Evolutionary conservation across 495 filamentous ascomycete genomes (phyloP).

Genomic region (Cercophora sp.): DNA sequence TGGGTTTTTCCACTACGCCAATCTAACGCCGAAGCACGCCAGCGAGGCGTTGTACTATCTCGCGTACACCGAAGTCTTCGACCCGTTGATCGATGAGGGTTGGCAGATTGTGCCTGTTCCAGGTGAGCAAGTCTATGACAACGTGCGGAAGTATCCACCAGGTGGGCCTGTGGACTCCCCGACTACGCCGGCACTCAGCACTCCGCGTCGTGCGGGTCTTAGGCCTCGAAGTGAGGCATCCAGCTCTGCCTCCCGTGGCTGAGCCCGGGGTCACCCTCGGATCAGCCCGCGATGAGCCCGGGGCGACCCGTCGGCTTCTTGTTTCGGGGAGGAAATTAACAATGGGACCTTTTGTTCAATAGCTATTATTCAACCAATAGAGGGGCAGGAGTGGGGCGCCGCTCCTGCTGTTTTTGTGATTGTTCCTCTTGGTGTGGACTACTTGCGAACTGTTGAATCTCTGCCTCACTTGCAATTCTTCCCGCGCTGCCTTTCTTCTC

Average conservation of each 20-base stretch:
- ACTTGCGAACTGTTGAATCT: conserved; percentile 1
- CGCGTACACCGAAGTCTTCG: conserved; percentile 2
- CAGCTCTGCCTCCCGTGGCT: neutral
- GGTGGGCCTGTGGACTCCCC: too few relatives aligned
- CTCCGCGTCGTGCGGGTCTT: too few relatives aligned
- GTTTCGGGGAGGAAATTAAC: conserved; percentile 1
- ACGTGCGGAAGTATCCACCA: too few relatives aligned
- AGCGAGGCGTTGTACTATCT: neutral
- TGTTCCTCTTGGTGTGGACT: conserved; percentile 2
- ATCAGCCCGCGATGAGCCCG: neutral
- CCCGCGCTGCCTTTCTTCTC: conserved; percentile 2
- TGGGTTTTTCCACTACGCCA: conserved; percentile 3
- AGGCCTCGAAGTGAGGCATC: too few relatives aligned
- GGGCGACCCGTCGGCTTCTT: neutral
- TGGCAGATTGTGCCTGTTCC: neutral
- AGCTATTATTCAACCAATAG: conserved; percentile 2
- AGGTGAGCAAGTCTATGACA: too few relatives aligned
- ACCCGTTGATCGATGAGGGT: conserved; percentile 2
- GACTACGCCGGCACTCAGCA: too few relatives aligned
- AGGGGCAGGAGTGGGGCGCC: neutral
- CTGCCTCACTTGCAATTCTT: conserved; percentile 1
- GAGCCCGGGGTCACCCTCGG: neutral
- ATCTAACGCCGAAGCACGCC: neutral
- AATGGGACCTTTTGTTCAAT: conserved; percentile 1
- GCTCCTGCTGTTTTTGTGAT: conserved; percentile 2